Evolutionary conservation across 2,329 filamentous ascomycete genomes (phyloP), one percentile per base, ranked within the genome.

Genomic region (Beauveria caledonica): DNA sequence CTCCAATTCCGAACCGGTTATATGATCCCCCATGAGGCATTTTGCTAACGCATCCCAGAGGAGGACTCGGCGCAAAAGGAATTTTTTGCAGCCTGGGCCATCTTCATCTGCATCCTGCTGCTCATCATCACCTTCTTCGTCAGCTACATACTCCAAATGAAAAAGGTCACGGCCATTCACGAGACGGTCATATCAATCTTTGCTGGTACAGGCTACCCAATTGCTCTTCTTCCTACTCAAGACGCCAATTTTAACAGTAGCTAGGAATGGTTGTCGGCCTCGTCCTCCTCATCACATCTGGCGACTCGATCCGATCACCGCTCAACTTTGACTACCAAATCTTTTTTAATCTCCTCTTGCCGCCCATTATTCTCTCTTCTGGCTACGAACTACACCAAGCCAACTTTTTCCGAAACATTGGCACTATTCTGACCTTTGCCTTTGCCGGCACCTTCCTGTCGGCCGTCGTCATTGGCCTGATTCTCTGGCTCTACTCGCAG

Each of bases 111-210:
- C 68, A 96, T 99, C 68, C 84, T 91, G 77, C 86, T 99, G 68
- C 86, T 99, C 69, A 96, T 97, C 67, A 84, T 89, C 66, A 93
- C 94, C 64, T 90, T 99, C 68, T 96, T 97, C 74, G 96, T 92
- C 49, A 97, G 92, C 80, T 99, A 99, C 77, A 88, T 95, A 67
- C 83, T 99, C 63, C 93, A 97, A 76, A 90, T 94, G 77, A 92
- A 90, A 76, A 97, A 95, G 77, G 92, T 99, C 60, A 94, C 97
- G 70, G 94, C 94, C 29, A 88, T 99, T 59, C 94, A 99, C 74
- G 94, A 99, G 78, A 99, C 94, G 1, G 94, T 97, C 68, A 86
- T 99, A 64, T 97, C 93, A 63, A 99, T 99, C 72, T 97, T 99
- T 78, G 92, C 92, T 61, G 92, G 92, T 92, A 63, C 58, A 74